Percentiles rank a stretch among this genome's conserved stretches.
Conservation (phyloP, 768 basidiomycete species). For the Tremella yokohamensis region DNA sequence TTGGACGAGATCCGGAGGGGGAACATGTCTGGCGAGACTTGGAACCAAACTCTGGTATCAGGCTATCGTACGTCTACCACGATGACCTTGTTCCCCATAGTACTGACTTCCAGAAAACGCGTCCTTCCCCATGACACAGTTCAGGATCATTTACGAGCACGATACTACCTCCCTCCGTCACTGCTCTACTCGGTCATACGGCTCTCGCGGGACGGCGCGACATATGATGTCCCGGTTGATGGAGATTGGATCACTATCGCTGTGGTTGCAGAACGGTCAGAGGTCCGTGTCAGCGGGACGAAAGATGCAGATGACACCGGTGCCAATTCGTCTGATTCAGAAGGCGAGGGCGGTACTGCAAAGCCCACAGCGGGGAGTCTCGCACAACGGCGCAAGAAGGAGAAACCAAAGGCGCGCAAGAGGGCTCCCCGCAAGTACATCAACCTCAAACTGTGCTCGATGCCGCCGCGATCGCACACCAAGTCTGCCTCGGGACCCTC, state of each 20-base stretch:
- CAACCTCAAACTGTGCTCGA: conserved; percentile 62
- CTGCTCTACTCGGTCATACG: conserved; percentile 80
- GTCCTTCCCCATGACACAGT: conserved; percentile 69
- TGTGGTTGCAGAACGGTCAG: conserved; percentile 86
- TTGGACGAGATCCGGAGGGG: conserved; percentile 62
- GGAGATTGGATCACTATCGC: conserved; percentile 96
- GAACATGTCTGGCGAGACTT: conserved; percentile 73
- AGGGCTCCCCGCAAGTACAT: conserved; percentile 60
- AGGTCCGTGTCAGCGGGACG: conserved; percentile 64
- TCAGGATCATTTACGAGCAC: conserved; percentile 72
- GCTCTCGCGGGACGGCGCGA: conserved; percentile 70
- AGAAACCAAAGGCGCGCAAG: conserved; percentile 22
- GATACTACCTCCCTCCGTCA: conserved; percentile 85
- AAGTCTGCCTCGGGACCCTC: conserved; percentile 54
- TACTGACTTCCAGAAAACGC: conserved; percentile 60
- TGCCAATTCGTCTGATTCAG: conserved; percentile 8
- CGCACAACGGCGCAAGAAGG: conserved; percentile 24
- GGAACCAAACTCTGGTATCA: conserved; percentile 88
- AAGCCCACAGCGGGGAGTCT: conserved; percentile 24
- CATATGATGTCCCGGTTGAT: conserved; percentile 84
- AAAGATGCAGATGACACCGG: conserved; percentile 19
- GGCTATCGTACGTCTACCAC: conserved; percentile 63
- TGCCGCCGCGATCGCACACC: conserved; percentile 65
- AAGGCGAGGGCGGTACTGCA: conserved; percentile 8
- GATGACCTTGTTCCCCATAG: not conserved